Evolutionary conservation across 108 stramenopile genomes (phyloP).

Genomic region (Skeletonema costatum): DNA sequence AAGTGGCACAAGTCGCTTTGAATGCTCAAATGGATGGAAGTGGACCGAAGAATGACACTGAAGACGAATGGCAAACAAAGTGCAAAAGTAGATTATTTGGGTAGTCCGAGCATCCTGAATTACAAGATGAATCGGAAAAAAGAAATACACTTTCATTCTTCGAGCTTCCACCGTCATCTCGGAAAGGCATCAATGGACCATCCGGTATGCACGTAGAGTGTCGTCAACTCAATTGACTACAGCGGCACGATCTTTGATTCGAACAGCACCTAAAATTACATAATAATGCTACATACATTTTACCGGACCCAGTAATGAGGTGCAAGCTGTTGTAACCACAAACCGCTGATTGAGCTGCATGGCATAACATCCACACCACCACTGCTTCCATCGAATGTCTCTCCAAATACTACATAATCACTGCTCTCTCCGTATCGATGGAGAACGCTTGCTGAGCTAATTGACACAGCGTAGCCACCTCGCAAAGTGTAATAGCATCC

Average conservation of each 20-base stretch:
- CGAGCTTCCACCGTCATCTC: constrained; percentile 22
- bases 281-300: background rate
- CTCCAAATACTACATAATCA: constrained; percentile 83
- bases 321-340: constrained; percentile 97
- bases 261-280: background rate
- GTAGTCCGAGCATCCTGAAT: constrained; percentile 15
- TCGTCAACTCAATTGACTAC: constrained; percentile 24
- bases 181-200: constrained; percentile 25
- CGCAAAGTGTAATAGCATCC: constrained; percentile 94
- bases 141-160: background rate
- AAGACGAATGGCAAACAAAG: background rate
- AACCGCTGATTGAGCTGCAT: constrained; percentile 86
- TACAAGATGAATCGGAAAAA: background rate
- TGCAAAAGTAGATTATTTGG: constrained; percentile 28
- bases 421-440: constrained; percentile 61
- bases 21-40: background rate
- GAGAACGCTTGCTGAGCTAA: constrained; percentile 67
- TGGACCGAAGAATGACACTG: constrained; percentile 6
- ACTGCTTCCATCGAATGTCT: constrained; percentile 77
- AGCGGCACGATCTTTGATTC: constrained; percentile 4
- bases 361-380: constrained; percentile 87
- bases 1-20: constrained; percentile 20
- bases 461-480: constrained; percentile 69
- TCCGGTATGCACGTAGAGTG: constrained; percentile 36
- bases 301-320: constrained; percentile 93